Percentiles rank a stretch among this genome's conserved stretches.
Conservation (phyloP, 805 yeast genomes). For the Myxozyma geophila region DNA sequence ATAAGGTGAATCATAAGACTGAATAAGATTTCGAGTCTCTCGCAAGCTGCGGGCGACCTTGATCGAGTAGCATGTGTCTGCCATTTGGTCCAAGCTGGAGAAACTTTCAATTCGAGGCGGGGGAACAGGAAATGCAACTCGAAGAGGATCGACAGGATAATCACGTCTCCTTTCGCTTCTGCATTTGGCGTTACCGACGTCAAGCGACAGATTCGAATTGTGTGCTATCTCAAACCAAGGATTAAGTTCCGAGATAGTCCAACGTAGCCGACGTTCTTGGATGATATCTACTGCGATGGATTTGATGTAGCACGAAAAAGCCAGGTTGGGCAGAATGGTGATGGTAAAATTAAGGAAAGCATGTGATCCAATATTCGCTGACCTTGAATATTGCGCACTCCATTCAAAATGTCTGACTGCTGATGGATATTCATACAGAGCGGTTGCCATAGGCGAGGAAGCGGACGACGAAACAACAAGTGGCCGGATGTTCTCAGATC, state of each 20-base stretch:
- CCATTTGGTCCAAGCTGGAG: not conserved
- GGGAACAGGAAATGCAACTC: not conserved
- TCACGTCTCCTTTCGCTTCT: not conserved
- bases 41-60: not conserved
- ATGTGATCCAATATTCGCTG: not conserved
- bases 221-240: not conserved
- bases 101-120: not conserved
- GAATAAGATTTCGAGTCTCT: not conserved
- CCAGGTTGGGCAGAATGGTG: not conserved
- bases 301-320: not conserved
- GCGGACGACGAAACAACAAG: not conserved
- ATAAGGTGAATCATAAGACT: constrained; percentile 1
- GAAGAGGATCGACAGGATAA: constrained; percentile 3
- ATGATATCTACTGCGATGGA: not conserved
- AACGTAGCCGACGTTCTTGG: not conserved
- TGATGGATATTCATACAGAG: not conserved
- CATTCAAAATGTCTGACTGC: constrained; percentile 9
- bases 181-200: not conserved
- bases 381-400: constrained; percentile 8
- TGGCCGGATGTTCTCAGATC: not conserved
- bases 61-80: not conserved
- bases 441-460: not conserved
- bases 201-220: not conserved
- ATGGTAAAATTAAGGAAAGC: not conserved
- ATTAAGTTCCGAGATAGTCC: not conserved